phyloP scores from a whole-genome alignment of 78 protist species.

The Dictyostelium firmibasis region DNA sequence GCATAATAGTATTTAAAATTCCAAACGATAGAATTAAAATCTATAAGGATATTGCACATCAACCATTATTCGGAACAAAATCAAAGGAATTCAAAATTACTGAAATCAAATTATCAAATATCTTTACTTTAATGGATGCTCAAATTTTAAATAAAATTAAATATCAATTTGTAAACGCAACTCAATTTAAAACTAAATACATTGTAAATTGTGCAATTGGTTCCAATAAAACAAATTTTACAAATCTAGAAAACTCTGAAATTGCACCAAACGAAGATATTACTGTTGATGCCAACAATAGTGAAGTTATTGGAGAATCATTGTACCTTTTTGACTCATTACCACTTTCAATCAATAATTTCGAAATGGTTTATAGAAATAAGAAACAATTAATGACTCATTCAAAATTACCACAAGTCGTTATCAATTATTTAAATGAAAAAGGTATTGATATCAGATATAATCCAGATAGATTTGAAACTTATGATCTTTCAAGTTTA shows the following conservation, averaged over 20 bases:
- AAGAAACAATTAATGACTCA: background rate
- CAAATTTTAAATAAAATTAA: background rate
- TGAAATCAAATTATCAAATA: background rate
- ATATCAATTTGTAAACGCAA: background rate
- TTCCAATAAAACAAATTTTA: background rate
- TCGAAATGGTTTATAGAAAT: background rate
- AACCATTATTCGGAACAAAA: background rate
- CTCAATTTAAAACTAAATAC: background rate
- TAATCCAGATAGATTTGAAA: background rate
- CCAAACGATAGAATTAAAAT: background rate
- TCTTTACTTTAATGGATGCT: slow-evolving; percentile 1
- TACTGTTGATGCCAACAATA: background rate
- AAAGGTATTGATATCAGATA: background rate
- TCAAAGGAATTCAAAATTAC: background rate
- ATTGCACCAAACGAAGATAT: too few species aligned
- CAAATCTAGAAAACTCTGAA: background rate
- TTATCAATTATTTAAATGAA: background rate
- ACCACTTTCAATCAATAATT: background rate
- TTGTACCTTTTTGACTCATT: background rate
- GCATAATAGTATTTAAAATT: background rate
- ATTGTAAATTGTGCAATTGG: background rate
- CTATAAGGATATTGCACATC: slow-evolving; percentile 5
- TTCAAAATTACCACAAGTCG: background rate
- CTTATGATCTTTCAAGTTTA: background rate
- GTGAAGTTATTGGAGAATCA: background rate